Conservation (phyloP, 331 rosid species). For the Rosa hybrid region DNA sequence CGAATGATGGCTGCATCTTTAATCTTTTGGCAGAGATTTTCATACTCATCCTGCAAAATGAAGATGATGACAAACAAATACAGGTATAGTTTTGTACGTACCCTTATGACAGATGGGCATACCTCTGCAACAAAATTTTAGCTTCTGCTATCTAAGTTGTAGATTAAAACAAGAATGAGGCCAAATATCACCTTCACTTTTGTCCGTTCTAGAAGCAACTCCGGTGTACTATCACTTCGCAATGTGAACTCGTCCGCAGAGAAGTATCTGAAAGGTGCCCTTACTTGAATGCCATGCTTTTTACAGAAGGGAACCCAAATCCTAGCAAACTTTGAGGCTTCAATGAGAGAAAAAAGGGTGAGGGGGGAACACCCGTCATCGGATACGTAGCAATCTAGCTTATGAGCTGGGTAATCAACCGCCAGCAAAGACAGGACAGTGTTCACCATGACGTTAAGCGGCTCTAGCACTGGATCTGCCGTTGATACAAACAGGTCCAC, state of each 20-base stretch:
- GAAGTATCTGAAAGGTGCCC: conserved; percentile 72
- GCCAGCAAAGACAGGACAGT: conserved; percentile 70
- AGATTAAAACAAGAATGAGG: not conserved
- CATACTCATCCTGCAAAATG: conserved; percentile 56
- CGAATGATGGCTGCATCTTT: conserved; percentile 29
- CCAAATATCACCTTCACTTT: conserved; percentile 44
- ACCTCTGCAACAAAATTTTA: not conserved
- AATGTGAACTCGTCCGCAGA: not conserved
- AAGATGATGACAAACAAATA: not conserved
- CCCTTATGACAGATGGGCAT: not conserved
- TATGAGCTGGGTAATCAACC: conserved; percentile 63
- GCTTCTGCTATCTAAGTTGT: not conserved
- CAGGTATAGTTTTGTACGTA: not conserved
- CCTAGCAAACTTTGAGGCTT: conserved; percentile 56
- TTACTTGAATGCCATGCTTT: conserved; percentile 38
- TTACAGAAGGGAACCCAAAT: conserved; percentile 69
- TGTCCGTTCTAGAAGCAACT: conserved; percentile 48
- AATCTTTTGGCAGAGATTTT: conserved; percentile 38
- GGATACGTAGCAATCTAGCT: conserved; percentile 76
- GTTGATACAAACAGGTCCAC: conserved; percentile 77
- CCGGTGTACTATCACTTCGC: not conserved
- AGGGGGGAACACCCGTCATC: conserved; percentile 75
- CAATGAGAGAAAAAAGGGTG: conserved; percentile 46
- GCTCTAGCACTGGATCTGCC: conserved; percentile 62
- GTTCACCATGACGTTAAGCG: conserved; percentile 63